phyloP scores from a whole-genome alignment of 2,329 filamentous ascomycete species.

The Exophiala sp. region DNA sequence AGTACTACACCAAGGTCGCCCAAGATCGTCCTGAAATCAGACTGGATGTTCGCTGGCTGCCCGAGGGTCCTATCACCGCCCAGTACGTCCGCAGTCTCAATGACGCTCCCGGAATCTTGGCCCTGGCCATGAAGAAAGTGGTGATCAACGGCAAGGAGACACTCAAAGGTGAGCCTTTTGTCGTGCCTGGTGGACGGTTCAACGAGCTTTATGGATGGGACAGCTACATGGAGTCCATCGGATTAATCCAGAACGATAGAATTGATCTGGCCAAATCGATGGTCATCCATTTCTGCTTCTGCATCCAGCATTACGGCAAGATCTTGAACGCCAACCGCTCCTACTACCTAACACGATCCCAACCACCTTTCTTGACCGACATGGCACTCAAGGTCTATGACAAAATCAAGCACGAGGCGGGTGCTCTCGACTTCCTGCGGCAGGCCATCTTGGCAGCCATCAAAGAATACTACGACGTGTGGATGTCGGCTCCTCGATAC shows the following conservation, averaged over 20 bases:
- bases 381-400: constrained; percentile 94
- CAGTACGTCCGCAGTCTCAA: constrained; percentile 80
- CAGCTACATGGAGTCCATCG: constrained; percentile 95
- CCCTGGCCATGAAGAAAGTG: constrained; percentile 78
- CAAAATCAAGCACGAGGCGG: constrained; percentile 79
- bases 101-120: constrained; percentile 77
- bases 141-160: constrained; percentile 61
- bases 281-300: constrained; percentile 96
- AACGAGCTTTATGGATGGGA: constrained; percentile 99
- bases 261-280: constrained; percentile 86
- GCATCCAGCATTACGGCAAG: constrained; percentile 96
- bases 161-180: constrained; percentile 77
- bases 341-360: constrained; percentile 90
- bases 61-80: constrained; percentile 63
- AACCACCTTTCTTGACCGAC: constrained; percentile 94
- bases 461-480: constrained; percentile 91
- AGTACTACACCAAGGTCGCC: constrained; percentile 81
- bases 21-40: constrained; percentile 72
- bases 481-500: constrained; percentile 70
- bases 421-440: constrained; percentile 72
- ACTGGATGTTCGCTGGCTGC: constrained; percentile 76
- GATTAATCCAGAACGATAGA: constrained; percentile 76
- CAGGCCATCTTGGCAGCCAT: constrained; percentile 81
- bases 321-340: constrained; percentile 94
- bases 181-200: constrained; percentile 95